These are phyloP conservation scores for Glaciozyma martinii DNA, from an alignment of 768 basidiomycete genomes.

Conservation along the genomic window DNA sequence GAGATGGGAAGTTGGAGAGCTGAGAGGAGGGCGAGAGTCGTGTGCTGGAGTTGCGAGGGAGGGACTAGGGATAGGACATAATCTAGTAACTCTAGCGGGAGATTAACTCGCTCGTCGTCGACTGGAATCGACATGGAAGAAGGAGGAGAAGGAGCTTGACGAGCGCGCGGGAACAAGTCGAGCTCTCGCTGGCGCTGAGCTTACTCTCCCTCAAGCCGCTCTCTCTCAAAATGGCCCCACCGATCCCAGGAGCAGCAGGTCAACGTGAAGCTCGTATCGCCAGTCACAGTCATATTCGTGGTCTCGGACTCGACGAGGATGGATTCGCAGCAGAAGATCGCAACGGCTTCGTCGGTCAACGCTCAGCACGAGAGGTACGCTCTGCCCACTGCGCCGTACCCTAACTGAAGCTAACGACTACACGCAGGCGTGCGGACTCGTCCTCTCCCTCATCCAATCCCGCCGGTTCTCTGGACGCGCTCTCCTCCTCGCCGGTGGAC, in stretches of 20 bases:
- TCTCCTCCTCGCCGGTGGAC: conserved; percentile 82
- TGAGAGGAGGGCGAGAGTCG: conserved; percentile 53
- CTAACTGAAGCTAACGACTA: not conserved
- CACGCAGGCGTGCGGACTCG: conserved; percentile 74
- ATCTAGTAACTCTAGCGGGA: conserved; percentile 62
- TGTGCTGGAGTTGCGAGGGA: conserved; percentile 45
- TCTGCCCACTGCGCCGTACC: not conserved
- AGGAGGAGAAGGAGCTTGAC: no score
- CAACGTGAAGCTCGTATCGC: conserved; percentile 43
- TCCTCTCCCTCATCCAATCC: conserved; percentile 79
- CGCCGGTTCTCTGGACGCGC: conserved; percentile 91
- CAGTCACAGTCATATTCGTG: conserved; percentile 93
- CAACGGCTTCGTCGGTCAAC: conserved; percentile 86
- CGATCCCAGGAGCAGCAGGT: not conserved
- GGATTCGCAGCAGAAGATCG: conserved; percentile 63
- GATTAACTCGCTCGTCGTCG: conserved; percentile 5
- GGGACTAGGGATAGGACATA: conserved; percentile 52
- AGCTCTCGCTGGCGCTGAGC: no score
- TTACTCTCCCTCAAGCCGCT: not conserved
- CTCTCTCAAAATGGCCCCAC: not conserved
- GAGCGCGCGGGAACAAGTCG: no score
- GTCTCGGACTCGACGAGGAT: conserved; percentile 77
- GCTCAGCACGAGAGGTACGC: conserved; percentile 73
- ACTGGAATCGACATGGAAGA: no score
- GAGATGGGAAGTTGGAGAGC: conserved; percentile 59